Evolutionary conservation across 441 rosid genomes (phyloP).

Genomic region (Pelargonium myrrhifolium): DNA sequence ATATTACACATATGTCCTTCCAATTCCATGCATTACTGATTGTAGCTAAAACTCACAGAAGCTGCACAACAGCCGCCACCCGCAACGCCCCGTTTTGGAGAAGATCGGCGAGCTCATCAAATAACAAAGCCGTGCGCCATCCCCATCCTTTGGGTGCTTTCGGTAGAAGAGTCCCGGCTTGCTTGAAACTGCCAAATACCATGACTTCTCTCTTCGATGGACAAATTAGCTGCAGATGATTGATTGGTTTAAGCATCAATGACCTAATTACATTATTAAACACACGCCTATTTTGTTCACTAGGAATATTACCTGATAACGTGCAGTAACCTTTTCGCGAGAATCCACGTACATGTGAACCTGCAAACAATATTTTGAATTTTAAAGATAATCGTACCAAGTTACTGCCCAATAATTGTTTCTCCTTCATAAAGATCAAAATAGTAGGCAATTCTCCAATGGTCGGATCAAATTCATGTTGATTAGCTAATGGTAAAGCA

Average conservation of each 20-base stretch:
- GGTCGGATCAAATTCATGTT: not conserved
- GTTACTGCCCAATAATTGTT: not conserved
- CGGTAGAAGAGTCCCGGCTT: slow-evolving; percentile 80
- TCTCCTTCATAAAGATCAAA: not conserved
- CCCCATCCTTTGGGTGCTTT: slow-evolving; percentile 99
- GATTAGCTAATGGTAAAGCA: too few species aligned
- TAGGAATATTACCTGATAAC: slow-evolving; percentile 63
- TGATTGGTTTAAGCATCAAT: too few species aligned
- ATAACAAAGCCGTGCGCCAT: slow-evolving; percentile 86
- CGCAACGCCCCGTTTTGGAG: slow-evolving; percentile 78
- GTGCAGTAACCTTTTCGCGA: slow-evolving; percentile 89
- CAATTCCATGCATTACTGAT: not conserved
- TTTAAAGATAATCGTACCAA: not conserved
- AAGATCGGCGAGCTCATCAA: slow-evolving; percentile 81
- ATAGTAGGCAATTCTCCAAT: not conserved
- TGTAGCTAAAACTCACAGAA: slow-evolving; percentile 37
- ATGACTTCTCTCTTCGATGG: slow-evolving; percentile 93
- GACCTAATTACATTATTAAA: not conserved
- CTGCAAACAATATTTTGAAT: slow-evolving; percentile 31
- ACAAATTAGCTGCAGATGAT: slow-evolving; percentile 54
- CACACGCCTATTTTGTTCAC: slow-evolving; percentile 5
- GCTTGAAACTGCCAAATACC: slow-evolving; percentile 83
- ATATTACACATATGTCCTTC: too few species aligned
- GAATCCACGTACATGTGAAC: slow-evolving; percentile 69
- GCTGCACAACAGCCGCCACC: slow-evolving; percentile 84